Base-by-base conservation (phyloP, 257 asterid genomes). In the Petunia axillaris region DNA sequence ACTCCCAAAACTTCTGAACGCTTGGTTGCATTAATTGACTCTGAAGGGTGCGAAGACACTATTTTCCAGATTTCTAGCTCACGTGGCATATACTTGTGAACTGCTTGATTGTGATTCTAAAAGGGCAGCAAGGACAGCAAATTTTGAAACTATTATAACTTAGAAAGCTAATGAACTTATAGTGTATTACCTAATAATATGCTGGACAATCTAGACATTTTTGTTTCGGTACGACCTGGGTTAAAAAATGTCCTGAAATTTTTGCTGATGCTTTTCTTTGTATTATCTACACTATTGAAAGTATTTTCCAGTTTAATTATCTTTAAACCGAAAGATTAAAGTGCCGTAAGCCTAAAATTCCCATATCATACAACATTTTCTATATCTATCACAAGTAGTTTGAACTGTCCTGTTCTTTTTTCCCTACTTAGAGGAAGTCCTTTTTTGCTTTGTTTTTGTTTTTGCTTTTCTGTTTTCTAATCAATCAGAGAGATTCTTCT, bases 21-120 rank as follows among this genome's bases (percentile, higher is more conserved):
- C 25, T 71, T 25, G 60, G 43, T 48, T 71, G 60, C 77, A 48
- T 71, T 25, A 71, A 71, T 71, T 48, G 77, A 71, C 60, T 48
- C 60, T 39, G 11, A 71, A 71, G 6, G 60, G 59, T 48, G 25
- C 48, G 25, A 25, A 36, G 13, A 46, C 77, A 71, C 77, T 35
- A 35, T 25, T 48, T 71, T 48, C 60, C 60, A 48, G 40, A 46
- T 71, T 71, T 53, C 60, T 5, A 48, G 48, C 25, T 71, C 48
- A 11, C 5, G 16, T 4, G 43, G 60, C 35, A 59, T 71, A 71
- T 71, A 25, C 35, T 4, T 70, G 41, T 46, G 43, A 58, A 70
- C 40, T 70, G 16, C 7, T 58, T 46, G 41, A 48, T 71, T 50
- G 35, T 35, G 60, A 71, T 48, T 35, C 43, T 48, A 71, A 57